phyloP scores from a whole-genome alignment of 169 alveolate genomes.

The Perkinsus marinus region DNA sequence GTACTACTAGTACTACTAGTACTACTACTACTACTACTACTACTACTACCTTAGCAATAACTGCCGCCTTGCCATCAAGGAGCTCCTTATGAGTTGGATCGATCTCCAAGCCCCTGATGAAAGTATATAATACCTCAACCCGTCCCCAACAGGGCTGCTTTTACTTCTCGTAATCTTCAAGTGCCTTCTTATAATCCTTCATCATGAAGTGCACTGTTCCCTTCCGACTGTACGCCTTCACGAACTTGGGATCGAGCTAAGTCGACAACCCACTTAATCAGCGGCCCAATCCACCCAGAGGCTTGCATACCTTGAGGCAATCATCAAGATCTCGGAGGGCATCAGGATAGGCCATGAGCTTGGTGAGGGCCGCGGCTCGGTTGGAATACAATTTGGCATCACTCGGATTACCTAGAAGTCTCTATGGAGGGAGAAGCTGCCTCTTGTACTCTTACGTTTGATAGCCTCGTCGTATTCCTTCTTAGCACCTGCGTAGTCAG shows the following conservation, averaged over 20 bases:
- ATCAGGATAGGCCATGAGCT: conserved; percentile 83
- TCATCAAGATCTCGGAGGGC: conserved; percentile 54
- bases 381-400: conserved; percentile 85
- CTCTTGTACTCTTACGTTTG: conserved; percentile 65
- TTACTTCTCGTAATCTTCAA: conserved; percentile 74
- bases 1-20: too few species aligned
- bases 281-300: background rate
- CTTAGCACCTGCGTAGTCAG: conserved; percentile 88
- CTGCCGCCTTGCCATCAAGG: background rate
- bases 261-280: background rate
- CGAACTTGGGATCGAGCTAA: conserved; percentile 80
- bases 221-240: conserved; percentile 89
- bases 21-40: background rate
- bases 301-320: conserved; percentile 4
- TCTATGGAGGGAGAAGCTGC: background rate
- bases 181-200: conserved; percentile 94
- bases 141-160: background rate
- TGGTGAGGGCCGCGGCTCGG: conserved; percentile 89
- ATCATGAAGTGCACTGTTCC: conserved; percentile 80
- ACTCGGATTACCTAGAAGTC: conserved; percentile 47
- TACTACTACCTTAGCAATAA: conserved; percentile 41
- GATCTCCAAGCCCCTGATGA: conserved; percentile 66
- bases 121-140: background rate
- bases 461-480: conserved; percentile 93
- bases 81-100: conserved; percentile 79